These are phyloP conservation scores for Parascedosporium putredinis DNA, from an alignment of 2,329 filamentous ascomycete species.

Conservation along the genomic window DNA sequence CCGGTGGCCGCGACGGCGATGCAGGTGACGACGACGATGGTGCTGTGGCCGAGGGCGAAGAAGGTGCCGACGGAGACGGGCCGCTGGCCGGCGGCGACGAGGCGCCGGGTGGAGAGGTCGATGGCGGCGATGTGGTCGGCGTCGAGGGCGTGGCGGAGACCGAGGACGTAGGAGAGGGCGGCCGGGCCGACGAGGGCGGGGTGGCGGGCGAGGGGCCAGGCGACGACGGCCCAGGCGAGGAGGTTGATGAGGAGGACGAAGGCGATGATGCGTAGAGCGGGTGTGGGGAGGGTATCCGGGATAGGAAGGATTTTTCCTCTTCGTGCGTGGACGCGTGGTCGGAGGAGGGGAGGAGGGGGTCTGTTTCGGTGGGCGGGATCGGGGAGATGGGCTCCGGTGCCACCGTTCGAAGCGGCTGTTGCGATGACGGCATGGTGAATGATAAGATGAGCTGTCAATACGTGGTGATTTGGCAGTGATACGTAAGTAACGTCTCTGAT, in stretches of 20 bases:
- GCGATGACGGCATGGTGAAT: not conserved
- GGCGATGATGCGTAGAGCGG: slow-evolving; percentile 35
- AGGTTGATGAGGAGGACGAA: slow-evolving; percentile 40
- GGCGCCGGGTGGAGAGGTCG: slow-evolving; percentile 83
- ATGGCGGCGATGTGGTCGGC: slow-evolving; percentile 87
- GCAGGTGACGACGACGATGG: slow-evolving; percentile 83
- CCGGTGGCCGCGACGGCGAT: slow-evolving; percentile 86
- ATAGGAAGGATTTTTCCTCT: not conserved
- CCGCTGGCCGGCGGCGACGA: slow-evolving; percentile 74
- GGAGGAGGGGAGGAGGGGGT: not conserved
- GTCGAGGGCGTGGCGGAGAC: slow-evolving; percentile 88
- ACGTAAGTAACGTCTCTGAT: no score
- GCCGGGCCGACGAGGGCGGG: slow-evolving; percentile 64
- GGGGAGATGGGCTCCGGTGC: not conserved
- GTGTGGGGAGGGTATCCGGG: slow-evolving; percentile 2
- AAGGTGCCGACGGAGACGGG: slow-evolving; percentile 91
- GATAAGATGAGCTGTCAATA: not conserved
- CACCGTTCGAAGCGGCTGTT: not conserved
- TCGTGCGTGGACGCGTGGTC: not conserved
- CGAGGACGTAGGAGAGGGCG: slow-evolving; percentile 77
- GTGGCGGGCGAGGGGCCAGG: slow-evolving; percentile 41
- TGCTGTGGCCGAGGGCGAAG: slow-evolving; percentile 89
- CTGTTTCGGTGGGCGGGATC: not conserved
- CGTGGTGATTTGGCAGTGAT: no score
- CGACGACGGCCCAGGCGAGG: slow-evolving; percentile 43